These are phyloP conservation scores for Plasmodium fragile DNA, from an alignment of 169 alveolate species.

Conservation along the genomic window DNA sequence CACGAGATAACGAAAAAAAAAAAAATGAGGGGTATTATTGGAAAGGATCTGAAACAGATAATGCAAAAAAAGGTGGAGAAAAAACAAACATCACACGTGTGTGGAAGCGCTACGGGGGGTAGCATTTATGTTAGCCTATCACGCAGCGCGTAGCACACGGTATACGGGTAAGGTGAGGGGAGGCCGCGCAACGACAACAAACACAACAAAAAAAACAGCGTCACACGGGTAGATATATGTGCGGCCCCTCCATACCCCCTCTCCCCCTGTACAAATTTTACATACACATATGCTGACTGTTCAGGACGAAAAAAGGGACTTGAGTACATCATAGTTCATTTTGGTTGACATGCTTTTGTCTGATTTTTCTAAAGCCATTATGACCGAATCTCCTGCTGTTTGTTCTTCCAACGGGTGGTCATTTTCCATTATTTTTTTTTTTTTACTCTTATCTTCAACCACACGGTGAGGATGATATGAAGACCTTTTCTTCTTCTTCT, in stretches of 20 bases:
- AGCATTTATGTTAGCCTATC: neutral
- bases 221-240: neutral
- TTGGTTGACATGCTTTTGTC: constrained; percentile 25
- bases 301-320: constrained; percentile 66
- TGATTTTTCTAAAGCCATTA: constrained; percentile 64
- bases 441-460: constrained; percentile 77
- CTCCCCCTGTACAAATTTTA: neutral
- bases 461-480: constrained; percentile 56
- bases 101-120: neutral
- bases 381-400: constrained; percentile 70
- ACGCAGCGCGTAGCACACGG: neutral
- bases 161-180: neutral
- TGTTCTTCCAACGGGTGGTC: constrained; percentile 62
- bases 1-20: neutral
- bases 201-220: neutral
- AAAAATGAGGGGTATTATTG: neutral
- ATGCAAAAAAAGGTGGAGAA: neutral
- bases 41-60: neutral
- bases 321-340: constrained; percentile 65
- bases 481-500: constrained; percentile 79
- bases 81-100: neutral
- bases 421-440: constrained; percentile 66
- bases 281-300: neutral
- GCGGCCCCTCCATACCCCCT: neutral
- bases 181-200: neutral